Evolutionary conservation across 768 basidiomycete species (phyloP).

Genomic region (Hydnum rufescens): DNA sequence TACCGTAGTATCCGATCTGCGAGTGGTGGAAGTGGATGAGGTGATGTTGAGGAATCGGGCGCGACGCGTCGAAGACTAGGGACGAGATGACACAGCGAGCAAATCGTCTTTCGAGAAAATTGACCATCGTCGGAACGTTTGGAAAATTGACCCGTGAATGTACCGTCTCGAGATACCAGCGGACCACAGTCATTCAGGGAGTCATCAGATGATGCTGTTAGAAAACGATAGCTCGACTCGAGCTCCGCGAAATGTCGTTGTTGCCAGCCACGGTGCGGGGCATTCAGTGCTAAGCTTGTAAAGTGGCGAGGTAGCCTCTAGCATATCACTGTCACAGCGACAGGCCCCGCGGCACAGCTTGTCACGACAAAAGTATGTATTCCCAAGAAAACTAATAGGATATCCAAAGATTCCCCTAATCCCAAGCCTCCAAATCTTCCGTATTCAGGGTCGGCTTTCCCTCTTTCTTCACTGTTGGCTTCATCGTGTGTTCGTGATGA

Average conservation of each 20-base stretch:
- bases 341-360: no score
- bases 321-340: no score
- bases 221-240: neutral
- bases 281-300: neutral
- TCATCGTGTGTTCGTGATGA: neutral
- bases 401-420: no score
- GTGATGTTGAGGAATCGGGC: slow-evolving; percentile 25
- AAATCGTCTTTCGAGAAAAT: slow-evolving; percentile 23
- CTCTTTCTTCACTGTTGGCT: neutral
- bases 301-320: no score
- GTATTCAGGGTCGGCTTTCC: neutral
- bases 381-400: no score
- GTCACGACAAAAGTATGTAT: no score
- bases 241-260: neutral
- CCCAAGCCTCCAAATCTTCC: neutral
- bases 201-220: slow-evolving; percentile 22
- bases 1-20: slow-evolving; percentile 21
- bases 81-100: slow-evolving; percentile 40
- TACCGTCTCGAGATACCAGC: slow-evolving; percentile 47
- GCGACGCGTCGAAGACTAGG: slow-evolving; percentile 35
- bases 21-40: slow-evolving; percentile 35
- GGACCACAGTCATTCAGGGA: slow-evolving; percentile 32
- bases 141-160: neutral
- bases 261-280: neutral
- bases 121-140: slow-evolving; percentile 22